Evolutionary conservation across 441 rosid species (phyloP).

Genomic region (Pelargonium cotyledonis): DNA sequence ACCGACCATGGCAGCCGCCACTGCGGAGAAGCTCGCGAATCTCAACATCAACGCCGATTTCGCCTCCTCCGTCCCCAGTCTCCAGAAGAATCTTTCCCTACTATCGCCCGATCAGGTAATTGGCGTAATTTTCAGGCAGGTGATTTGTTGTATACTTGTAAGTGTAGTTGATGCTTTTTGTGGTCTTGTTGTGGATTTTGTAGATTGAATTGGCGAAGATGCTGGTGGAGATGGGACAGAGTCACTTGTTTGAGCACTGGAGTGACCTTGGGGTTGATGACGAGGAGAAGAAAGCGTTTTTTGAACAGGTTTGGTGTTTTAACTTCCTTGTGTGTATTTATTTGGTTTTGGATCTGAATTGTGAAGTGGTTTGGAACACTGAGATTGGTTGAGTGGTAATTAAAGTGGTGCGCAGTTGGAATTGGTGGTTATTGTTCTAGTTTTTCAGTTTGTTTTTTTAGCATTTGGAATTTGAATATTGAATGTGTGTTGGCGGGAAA

Average conservation of each 20-base stretch:
- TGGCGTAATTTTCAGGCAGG: not conserved
- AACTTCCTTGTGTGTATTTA: not conserved
- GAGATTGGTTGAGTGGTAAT: not conserved
- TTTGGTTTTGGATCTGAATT: constrained; percentile 7
- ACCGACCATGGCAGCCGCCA: constrained; percentile 10
- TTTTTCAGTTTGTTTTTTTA: not conserved
- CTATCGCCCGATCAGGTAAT: constrained; percentile 59
- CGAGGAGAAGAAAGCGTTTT: constrained; percentile 51
- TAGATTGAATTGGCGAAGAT: constrained; percentile 78
- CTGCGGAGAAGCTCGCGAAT: constrained; percentile 32
- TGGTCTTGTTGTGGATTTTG: constrained; percentile 14
- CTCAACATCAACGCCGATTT: constrained; percentile 33
- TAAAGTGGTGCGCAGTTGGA: not conserved
- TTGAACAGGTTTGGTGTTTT: constrained; percentile 52
- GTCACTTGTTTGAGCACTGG: constrained; percentile 73
- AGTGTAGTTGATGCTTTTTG: not conserved
- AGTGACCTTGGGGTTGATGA: constrained; percentile 64
- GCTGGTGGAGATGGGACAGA: constrained; percentile 65
- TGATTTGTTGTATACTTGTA: not conserved
- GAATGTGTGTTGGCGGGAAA: not conserved
- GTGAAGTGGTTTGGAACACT: not conserved
- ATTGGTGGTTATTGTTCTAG: not conserved
- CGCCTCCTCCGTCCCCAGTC: constrained; percentile 49
- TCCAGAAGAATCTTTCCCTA: constrained; percentile 47
- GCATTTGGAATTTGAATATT: not conserved